Evolutionary conservation across 345 rosid species (phyloP).

Genomic region (Syzygium oleosum): DNA sequence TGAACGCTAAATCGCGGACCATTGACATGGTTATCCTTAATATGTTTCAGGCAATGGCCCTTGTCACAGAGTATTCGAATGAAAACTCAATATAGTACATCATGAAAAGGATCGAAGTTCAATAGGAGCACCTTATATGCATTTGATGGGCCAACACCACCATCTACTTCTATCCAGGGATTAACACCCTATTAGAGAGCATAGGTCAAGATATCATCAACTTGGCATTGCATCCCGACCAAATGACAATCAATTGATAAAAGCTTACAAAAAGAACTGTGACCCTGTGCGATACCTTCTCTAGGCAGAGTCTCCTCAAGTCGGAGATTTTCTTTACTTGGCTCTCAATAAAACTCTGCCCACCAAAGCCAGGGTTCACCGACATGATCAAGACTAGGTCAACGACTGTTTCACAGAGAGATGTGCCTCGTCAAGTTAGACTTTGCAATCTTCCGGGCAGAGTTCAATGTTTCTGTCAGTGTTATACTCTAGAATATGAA

Average conservation of each 20-base stretch:
- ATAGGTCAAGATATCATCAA: background rate
- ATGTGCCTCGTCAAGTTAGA: background rate
- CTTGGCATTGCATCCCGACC: background rate
- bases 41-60: background rate
- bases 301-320: constrained; percentile 75
- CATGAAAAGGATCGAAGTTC: background rate
- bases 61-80: background rate
- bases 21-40: background rate
- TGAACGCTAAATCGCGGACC: background rate
- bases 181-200: constrained; percentile 58
- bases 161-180: constrained; percentile 99
- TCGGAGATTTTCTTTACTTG: constrained; percentile 96
- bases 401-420: constrained; percentile 39
- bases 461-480: background rate
- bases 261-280: background rate
- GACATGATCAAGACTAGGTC: constrained; percentile 98
- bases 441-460: background rate
- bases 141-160: constrained; percentile 94
- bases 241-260: background rate
- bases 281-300: constrained; percentile 44
- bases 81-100: background rate
- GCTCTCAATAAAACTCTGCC: constrained; percentile 98
- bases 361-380: constrained; percentile 97
- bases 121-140: constrained; percentile 66
- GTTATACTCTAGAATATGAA: background rate